phyloP scores from a whole-genome alignment of 169 alveolate genomes.

The Cyclospora cayetanensis region DNA sequence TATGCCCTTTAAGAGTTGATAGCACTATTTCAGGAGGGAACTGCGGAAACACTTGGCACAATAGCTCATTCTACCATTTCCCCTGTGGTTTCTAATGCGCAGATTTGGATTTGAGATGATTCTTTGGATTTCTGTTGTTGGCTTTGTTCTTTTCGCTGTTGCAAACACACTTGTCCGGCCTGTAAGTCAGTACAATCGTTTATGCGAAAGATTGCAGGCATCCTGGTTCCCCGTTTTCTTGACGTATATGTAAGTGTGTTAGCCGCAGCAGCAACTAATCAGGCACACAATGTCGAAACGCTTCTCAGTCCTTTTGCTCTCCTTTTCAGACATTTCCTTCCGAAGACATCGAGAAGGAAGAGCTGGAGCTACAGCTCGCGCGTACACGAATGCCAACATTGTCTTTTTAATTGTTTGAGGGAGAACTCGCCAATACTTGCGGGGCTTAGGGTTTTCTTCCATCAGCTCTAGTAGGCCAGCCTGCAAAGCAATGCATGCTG shows the following conservation, averaged over 20 bases:
- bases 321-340: conserved; percentile 25
- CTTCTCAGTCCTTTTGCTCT: background rate
- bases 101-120: conserved; percentile 80
- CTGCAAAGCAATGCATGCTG: background rate
- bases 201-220: no score
- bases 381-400: conserved; percentile 55
- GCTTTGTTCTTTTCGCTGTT: conserved; percentile 74
- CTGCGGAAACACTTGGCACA: background rate
- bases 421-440: no score
- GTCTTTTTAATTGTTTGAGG: conserved; percentile 28
- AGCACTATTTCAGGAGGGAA: background rate
- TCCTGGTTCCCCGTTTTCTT: no score
- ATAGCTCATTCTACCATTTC: no score
- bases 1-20: background rate
- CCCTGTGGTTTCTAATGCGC: background rate
- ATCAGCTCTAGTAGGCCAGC: no score
- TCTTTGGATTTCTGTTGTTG: conserved; percentile 75
- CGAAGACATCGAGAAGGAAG: conserved; percentile 47
- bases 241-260: no score
- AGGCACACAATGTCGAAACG: no score
- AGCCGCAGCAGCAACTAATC: no score
- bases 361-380: conserved; percentile 47
- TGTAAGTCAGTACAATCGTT: background rate
- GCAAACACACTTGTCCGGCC: conserved; percentile 77
- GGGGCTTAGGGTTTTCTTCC: no score